phyloP scores from a whole-genome alignment of 768 basidiomycete species.

The Kwoniella newhampshirensis region DNA sequence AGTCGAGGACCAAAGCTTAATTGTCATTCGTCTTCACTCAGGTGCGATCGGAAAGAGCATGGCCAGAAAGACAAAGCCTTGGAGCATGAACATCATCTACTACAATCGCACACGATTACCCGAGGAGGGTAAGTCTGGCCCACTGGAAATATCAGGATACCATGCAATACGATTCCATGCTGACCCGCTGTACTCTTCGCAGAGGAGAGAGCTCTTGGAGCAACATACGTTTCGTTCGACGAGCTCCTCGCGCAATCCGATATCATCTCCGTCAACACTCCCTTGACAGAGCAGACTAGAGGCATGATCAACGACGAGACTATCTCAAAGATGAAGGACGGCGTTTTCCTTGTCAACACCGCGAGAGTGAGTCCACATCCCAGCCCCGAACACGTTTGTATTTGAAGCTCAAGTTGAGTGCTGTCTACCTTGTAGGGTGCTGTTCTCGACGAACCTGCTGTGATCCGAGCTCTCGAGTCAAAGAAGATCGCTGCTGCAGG shows the following conservation, averaged over 20 bases:
- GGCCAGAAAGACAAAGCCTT: conserved; percentile 17
- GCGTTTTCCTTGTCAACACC: conserved; percentile 76
- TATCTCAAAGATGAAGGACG: conserved; percentile 71
- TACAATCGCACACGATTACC: conserved; percentile 17
- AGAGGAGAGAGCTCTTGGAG: conserved; percentile 22
- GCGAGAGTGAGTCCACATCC: conserved; percentile 57
- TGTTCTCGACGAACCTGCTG: conserved; percentile 49
- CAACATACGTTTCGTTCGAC: conserved; percentile 20
- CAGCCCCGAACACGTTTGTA: too few relatives aligned
- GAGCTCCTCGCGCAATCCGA: conserved; percentile 26
- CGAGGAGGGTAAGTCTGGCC: conserved; percentile 11
- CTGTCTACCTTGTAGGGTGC: conserved; percentile 25
- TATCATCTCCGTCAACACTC: conserved; percentile 49
- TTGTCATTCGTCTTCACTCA: conserved; percentile 1
- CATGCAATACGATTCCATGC: too few relatives aligned
- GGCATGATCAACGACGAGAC: conserved; percentile 70
- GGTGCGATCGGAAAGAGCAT: conserved; percentile 26
- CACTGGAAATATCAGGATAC: too few relatives aligned
- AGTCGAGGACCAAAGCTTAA: too few relatives aligned
- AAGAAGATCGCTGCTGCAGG: conserved; percentile 48
- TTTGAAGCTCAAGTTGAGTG: too few relatives aligned
- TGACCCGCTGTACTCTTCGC: neutral
- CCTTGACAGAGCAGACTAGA: conserved; percentile 69
- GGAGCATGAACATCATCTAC: conserved; percentile 31
- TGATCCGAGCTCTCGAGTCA: conserved; percentile 47